These are phyloP conservation scores for Chlorella ohadii DNA, from an alignment of 139 green algal genomes.

Conservation along the genomic window DNA sequence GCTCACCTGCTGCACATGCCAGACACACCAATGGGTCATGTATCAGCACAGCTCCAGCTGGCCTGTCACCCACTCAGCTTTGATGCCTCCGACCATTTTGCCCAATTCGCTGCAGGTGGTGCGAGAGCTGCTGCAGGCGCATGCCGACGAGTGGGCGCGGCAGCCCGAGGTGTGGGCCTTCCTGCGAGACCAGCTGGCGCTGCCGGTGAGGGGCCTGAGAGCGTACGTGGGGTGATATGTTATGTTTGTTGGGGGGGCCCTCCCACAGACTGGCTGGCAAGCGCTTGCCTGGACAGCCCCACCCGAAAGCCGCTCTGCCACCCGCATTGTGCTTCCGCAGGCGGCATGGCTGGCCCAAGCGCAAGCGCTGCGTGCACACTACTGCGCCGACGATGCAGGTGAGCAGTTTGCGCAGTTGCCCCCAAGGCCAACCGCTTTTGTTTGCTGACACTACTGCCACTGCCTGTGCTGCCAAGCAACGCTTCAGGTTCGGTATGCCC, in stretches of 20 bases:
- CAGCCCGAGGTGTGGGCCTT: slow-evolving; percentile 47
- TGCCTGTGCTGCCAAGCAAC: no score
- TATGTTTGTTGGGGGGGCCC: no score
- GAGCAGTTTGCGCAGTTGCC: background rate
- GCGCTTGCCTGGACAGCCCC: no score
- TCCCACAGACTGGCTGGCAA: no score
- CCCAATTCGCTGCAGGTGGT: slow-evolving; percentile 27
- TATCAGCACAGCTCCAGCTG: background rate
- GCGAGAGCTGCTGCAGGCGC: slow-evolving; percentile 54
- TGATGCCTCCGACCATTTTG: background rate
- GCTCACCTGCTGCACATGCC: no score
- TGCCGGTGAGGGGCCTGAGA: no score
- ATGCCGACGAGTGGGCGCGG: slow-evolving; percentile 55
- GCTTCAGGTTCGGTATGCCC: no score
- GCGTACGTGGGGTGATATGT: no score
- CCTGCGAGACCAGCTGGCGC: slow-evolving; percentile 51
- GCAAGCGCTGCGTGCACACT: slow-evolving; percentile 50
- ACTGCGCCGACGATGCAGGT: slow-evolving; percentile 46
- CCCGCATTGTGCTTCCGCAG: slow-evolving; percentile 49
- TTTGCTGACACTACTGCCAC: no score
- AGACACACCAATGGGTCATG: no score
- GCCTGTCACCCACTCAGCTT: background rate
- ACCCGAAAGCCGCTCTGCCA: no score
- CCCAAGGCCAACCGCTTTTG: no score
- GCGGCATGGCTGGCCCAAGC: slow-evolving; percentile 54